A percentile compares a stretch with the other conserved stretches of the same genome.
phyloP scores from a whole-genome alignment of 148 eudicot species.

The Tetragonia tetragonoides region DNA sequence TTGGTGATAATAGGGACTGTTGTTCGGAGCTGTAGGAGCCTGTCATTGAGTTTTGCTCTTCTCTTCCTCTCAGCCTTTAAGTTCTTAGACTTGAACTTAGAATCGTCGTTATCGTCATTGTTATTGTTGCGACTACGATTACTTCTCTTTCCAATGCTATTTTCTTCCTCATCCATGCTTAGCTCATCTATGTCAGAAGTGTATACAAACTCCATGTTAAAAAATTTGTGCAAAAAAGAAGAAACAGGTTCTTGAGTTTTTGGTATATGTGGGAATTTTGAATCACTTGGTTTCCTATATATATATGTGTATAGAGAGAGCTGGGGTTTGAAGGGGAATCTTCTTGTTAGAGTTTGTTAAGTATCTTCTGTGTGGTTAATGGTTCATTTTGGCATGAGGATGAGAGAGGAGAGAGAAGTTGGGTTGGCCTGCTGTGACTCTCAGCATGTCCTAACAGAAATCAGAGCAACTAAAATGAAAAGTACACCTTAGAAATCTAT shows the following conservation, averaged over 20 bases:
- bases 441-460: conserved; percentile 31
- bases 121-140: background rate
- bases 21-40: conserved; percentile 70
- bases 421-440: background rate
- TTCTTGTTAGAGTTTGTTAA: conserved; percentile 35
- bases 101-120: conserved; percentile 11
- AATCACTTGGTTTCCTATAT: background rate
- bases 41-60: conserved; percentile 57
- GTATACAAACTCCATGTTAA: conserved; percentile 23
- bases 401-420: conserved; percentile 9
- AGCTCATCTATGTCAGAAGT: conserved; percentile 28
- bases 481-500: conserved; percentile 9
- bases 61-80: conserved; percentile 69
- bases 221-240: background rate
- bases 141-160: conserved; percentile 20
- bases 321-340: conserved; percentile 27
- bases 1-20: conserved; percentile 87
- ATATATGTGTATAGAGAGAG: conserved; percentile 1
- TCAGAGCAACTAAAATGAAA: background rate
- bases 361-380: conserved; percentile 16
- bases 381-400: conserved; percentile 31
- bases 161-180: conserved; percentile 29
- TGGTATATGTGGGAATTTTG: background rate
- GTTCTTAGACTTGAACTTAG: conserved; percentile 66
- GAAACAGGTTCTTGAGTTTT: background rate